These are phyloP conservation scores for Colletotrichum graminicola DNA, from an alignment of 2,329 filamentous ascomycete species.

Conservation along the genomic window DNA sequence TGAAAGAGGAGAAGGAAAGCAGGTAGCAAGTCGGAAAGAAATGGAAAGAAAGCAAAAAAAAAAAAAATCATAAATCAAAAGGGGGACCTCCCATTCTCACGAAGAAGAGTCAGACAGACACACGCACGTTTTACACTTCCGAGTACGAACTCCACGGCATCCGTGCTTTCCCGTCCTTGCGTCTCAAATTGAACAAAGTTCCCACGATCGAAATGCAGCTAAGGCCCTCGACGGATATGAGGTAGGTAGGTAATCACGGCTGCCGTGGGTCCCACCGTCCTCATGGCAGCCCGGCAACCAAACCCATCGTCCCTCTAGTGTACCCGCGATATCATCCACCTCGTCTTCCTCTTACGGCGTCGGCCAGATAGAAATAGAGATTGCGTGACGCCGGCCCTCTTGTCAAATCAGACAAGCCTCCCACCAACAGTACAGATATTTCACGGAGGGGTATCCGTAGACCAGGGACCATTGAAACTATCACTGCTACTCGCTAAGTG, in stretches of 20 bases:
- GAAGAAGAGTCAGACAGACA: background rate
- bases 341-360: slow-evolving; percentile 6
- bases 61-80: too few species aligned
- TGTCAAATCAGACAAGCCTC: background rate
- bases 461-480: background rate
- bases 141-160: slow-evolving; percentile 3
- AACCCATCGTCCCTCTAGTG: background rate
- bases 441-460: background rate
- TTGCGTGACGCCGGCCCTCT: background rate
- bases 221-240: background rate
- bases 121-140: background rate
- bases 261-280: background rate
- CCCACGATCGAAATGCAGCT: background rate
- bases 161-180: slow-evolving; percentile 13
- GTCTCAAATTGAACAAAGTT: background rate
- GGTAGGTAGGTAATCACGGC: background rate
- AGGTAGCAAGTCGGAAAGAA: background rate
- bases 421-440: background rate
- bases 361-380: slow-evolving; percentile 2
- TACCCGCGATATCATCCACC: slow-evolving; percentile 5
- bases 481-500: background rate
- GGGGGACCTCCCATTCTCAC: background rate
- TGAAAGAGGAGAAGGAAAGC: background rate
- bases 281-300: background rate
- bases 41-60: too few species aligned